Percentiles rank a stretch among this genome's conserved stretches.
These are phyloP conservation scores for Fraxinus ornus DNA, from an alignment of 305 asterid genomes.

Conservation along the genomic window DNA sequence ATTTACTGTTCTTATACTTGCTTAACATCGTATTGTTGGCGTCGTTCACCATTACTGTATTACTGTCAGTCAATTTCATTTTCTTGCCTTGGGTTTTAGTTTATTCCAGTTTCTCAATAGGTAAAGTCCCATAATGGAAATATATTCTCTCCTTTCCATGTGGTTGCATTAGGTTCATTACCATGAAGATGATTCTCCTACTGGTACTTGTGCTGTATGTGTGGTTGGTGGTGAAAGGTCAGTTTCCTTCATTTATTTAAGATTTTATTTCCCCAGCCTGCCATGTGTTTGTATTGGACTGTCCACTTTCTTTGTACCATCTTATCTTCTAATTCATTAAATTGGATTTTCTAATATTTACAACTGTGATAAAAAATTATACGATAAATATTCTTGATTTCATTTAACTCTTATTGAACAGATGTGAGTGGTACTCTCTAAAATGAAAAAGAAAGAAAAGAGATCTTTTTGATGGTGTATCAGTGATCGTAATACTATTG, in stretches of 20 bases:
- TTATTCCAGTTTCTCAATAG: conserved; percentile 5
- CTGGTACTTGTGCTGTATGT: conserved; percentile 95
- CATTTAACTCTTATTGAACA: not conserved
- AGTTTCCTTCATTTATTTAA: conserved; percentile 15
- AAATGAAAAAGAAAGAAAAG: not conserved
- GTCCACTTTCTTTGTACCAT: not conserved
- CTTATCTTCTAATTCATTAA: not conserved
- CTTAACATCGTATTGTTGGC: not conserved
- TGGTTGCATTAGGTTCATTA: conserved; percentile 64
- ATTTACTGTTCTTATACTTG: not conserved
- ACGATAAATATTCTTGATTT: not conserved
- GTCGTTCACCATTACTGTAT: not conserved
- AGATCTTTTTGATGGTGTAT: not conserved
- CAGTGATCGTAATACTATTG: not conserved
- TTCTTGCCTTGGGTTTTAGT: not conserved
- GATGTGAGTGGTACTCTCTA: not conserved
- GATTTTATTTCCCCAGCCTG: not conserved
- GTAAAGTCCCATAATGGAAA: not conserved
- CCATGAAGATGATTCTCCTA: conserved; percentile 80
- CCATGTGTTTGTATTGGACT: not conserved
- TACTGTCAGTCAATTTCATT: not conserved
- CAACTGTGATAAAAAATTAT: not conserved
- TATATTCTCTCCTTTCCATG: not conserved
- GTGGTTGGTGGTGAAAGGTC: conserved; percentile 91
- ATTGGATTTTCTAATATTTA: not conserved